These are phyloP conservation scores for Wickerhamomyces bisporus DNA, from an alignment of 805 yeast species.

Conservation along the genomic window DNA sequence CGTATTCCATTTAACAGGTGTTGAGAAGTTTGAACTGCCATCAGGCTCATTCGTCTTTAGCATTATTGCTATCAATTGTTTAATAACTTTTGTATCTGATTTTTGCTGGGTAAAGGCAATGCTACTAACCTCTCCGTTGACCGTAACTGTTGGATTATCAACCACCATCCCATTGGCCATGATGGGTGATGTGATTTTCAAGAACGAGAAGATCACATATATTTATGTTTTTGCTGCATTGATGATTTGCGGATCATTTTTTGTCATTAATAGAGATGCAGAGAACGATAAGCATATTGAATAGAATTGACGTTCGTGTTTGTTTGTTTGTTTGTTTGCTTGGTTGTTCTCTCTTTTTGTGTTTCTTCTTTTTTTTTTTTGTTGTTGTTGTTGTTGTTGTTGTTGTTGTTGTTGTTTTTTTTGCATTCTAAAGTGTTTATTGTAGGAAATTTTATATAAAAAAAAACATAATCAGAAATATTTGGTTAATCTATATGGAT, in stretches of 20 bases:
- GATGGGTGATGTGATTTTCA: constrained; percentile 79
- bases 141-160: constrained; percentile 92
- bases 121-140: constrained; percentile 86
- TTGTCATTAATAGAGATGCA: constrained; percentile 77
- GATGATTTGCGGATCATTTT: constrained; percentile 76
- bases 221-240: constrained; percentile 75
- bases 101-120: constrained; percentile 96
- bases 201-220: constrained; percentile 54
- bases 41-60: constrained; percentile 42
- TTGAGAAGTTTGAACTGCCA: constrained; percentile 75
- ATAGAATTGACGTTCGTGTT: neutral
- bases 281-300: constrained; percentile 44
- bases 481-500: constrained; percentile 15
- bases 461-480: too few relatives aligned
- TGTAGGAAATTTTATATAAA: too few relatives aligned
- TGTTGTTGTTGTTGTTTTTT: too few relatives aligned
- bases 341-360: neutral
- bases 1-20: constrained; percentile 53
- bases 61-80: constrained; percentile 59
- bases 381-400: neutral
- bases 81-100: constrained; percentile 80
- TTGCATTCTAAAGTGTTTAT: too few relatives aligned
- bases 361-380: neutral
- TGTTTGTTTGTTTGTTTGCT: neutral
- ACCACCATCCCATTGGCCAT: constrained; percentile 93